Base-by-base conservation (phyloP, 192 early-diverging fungal species). In the Endogone sp. region DNA sequence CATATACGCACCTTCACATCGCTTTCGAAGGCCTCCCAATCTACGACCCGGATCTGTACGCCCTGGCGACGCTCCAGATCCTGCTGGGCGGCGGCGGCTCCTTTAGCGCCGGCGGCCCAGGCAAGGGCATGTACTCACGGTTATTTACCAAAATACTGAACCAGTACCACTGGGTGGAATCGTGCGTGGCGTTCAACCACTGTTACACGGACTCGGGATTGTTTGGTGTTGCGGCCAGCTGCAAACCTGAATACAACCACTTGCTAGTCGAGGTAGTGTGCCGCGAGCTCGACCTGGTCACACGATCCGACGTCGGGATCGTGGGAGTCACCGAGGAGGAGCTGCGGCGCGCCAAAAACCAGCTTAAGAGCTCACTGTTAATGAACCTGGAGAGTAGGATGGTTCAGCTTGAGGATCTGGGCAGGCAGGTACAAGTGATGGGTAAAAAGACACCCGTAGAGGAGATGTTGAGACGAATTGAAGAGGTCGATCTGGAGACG, bases 61-160 rank as follows among this genome's bases (percentile, higher is more conserved):
- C 94, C 9, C 84, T 98, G 63, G 93, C 97, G 9, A 93, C 91
- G 20, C 79, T 99, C 37, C 91, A 95, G 64, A 86, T 92, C 64
- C 80, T 99, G 30, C 84, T 99, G 75, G 97, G 97, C 26, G 97
- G 97, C 30, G 97, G 97, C 54, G 94, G 95, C 4, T 94, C 93
- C 2, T 99, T 99, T 74, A 94, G 92, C 13, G 97, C 97, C 0
- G 97, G 97, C 66, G 97, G 97, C 8, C 97, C 97, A 2, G 95
- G 97, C 3, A 97, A 99, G 81, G 97, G 97, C 63, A 97, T 99
- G 95, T 96, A 99, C 85, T 96, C 95, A 56, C 88, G 95, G 3
- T 84, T 99, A 29, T 99, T 96, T 75, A 97, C 93, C 13, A 90
- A 94, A 49, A 95, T 99, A 2, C 82, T 99, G 30, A 97, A 97